Conservation (phyloP, 805 yeast genomes). For the Lipomyces yamanashiensis region DNA sequence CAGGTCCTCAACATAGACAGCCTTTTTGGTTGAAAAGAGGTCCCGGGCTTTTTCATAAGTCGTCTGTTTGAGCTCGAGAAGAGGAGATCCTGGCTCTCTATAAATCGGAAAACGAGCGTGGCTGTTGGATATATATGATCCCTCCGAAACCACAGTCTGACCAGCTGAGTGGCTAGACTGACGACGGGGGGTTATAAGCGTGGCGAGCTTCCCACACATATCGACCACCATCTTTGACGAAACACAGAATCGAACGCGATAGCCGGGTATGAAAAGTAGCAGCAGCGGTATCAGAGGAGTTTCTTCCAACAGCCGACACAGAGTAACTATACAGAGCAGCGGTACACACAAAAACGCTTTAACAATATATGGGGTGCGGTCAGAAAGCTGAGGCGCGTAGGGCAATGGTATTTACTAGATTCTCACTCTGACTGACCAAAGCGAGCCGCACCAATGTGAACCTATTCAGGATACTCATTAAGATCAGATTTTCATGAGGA, state of each 20-base stretch:
- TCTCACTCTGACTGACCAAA: neutral
- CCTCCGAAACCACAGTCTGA: neutral
- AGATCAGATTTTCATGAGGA: neutral
- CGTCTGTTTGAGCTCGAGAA: too few species aligned
- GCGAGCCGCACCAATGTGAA: constrained; percentile 9
- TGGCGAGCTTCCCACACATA: neutral
- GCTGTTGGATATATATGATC: neutral
- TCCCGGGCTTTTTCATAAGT: too few species aligned
- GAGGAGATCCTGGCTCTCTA: too few species aligned
- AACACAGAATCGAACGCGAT: neutral
- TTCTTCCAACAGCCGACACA: too few species aligned
- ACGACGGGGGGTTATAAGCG: neutral
- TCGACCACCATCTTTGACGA: neutral
- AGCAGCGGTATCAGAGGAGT: too few species aligned
- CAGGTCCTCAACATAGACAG: too few species aligned
- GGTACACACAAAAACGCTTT: too few species aligned
- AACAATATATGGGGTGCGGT: too few species aligned
- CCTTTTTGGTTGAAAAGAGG: too few species aligned
- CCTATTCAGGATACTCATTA: neutral
- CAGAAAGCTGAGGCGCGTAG: neutral
- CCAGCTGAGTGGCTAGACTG: neutral
- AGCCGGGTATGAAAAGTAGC: neutral
- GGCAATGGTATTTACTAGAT: neutral
- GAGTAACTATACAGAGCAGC: too few species aligned
- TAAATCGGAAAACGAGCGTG: neutral